A percentile compares a stretch with the other conserved stretches of the same genome.
Evolutionary conservation across 495 filamentous ascomycete genomes (phyloP).

Genomic region (Pseudomonodictys pantanalensis): DNA sequence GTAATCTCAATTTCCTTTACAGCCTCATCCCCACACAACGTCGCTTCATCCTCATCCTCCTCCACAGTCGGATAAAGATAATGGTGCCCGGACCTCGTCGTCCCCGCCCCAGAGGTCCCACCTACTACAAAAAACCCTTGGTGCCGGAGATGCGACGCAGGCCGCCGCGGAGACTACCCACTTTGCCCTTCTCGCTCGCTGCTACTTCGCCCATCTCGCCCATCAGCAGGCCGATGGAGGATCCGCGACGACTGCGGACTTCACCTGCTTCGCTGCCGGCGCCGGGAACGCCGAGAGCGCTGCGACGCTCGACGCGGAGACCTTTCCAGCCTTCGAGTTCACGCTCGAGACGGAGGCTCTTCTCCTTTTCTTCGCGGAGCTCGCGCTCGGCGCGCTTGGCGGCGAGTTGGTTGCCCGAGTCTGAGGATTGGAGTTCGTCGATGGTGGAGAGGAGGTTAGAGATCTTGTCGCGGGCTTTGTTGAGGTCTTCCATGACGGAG

Average conservation of each 20-base stretch:
- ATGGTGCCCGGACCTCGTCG: constrained; percentile 15
- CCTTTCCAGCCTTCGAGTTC: constrained; percentile 86
- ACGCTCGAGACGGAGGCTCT: constrained; percentile 73
- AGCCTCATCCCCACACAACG: constrained; percentile 18
- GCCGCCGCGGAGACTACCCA: constrained; percentile 36
- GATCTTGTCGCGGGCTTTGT: constrained; percentile 79
- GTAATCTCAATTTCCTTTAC: constrained; percentile 13
- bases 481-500: constrained; percentile 77
- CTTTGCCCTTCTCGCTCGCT: constrained; percentile 23
- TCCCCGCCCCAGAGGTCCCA: constrained; percentile 16
- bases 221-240: constrained; percentile 37
- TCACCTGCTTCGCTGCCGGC: constrained; percentile 38
- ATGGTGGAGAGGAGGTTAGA: constrained; percentile 85
- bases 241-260: constrained; percentile 41
- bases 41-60: constrained; percentile 22
- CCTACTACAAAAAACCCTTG: constrained; percentile 45
- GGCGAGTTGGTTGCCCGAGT: constrained; percentile 73
- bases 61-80: constrained; percentile 14
- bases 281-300: constrained; percentile 32
- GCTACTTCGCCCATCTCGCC: constrained; percentile 31
- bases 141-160: constrained; percentile 35
- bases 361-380: constrained; percentile 84
- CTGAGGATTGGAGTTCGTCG: constrained; percentile 85
- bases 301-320: constrained; percentile 58
- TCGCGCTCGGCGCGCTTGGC: constrained; percentile 85